phyloP scores from a whole-genome alignment of 768 basidiomycete species.

The Lactifluus rugatus region DNA sequence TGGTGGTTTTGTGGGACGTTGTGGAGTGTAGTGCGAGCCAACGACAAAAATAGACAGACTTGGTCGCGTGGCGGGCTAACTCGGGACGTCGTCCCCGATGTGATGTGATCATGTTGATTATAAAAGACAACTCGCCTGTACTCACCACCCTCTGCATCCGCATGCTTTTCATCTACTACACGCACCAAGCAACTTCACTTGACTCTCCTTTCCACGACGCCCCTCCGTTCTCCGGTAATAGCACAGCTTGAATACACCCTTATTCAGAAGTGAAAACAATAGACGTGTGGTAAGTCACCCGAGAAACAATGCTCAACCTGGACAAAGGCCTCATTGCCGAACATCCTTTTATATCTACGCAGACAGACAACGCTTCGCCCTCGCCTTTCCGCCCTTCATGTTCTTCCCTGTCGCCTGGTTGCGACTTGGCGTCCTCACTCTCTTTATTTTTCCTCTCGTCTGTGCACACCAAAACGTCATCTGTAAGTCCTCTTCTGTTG shows the following conservation, averaged over 20 bases:
- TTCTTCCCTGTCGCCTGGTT: slow-evolving; percentile 62
- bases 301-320: slow-evolving; percentile 19
- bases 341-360: slow-evolving; percentile 14
- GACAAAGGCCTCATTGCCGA: slow-evolving; percentile 11
- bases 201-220: not conserved
- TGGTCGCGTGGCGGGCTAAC: too few relatives aligned
- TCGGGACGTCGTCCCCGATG: too few relatives aligned
- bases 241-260: slow-evolving; percentile 1
- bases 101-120: too few relatives aligned
- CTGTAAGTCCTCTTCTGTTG: slow-evolving; percentile 38
- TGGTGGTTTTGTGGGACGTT: too few relatives aligned
- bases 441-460: slow-evolving; percentile 32
- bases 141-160: not conserved
- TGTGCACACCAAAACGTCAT: slow-evolving; percentile 45
- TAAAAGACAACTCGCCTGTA: too few relatives aligned
- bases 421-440: slow-evolving; percentile 42
- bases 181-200: not conserved
- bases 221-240: not conserved
- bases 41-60: too few relatives aligned
- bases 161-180: slow-evolving; percentile 3
- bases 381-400: slow-evolving; percentile 37
- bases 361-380: not conserved
- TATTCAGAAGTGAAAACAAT: slow-evolving; percentile 8
- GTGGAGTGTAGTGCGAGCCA: too few relatives aligned
- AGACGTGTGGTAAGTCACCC: slow-evolving; percentile 10